A percentile compares a stretch with the other conserved stretches of the same genome.
These are phyloP conservation scores for Ilyonectria sp. DNA, from an alignment of 2,329 filamentous ascomycete genomes.

Conservation along the genomic window DNA sequence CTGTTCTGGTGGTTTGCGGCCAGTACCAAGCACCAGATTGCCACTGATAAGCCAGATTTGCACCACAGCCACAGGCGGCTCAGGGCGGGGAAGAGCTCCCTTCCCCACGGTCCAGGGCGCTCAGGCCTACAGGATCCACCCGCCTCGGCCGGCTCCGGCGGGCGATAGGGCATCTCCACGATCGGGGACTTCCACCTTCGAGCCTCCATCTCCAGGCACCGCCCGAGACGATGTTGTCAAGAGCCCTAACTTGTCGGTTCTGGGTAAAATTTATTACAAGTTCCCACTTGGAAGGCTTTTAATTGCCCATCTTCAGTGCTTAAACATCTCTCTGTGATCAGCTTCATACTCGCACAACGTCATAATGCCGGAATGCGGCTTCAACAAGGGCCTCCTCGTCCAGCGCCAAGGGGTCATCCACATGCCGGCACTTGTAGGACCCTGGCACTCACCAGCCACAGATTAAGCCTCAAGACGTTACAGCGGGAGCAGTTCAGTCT, in stretches of 20 bases:
- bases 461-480: neutral
- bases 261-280: too few species aligned
- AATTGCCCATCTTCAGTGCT: neutral
- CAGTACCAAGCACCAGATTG: constrained; percentile 26
- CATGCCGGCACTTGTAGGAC: neutral
- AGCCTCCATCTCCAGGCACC: constrained; percentile 14
- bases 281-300: neutral
- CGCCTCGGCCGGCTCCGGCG: constrained; percentile 52
- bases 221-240: constrained; percentile 1
- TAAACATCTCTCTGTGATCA: neutral
- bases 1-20: neutral
- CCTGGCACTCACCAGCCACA: constrained; percentile 1
- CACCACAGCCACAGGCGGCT: constrained; percentile 35
- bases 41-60: constrained; percentile 49
- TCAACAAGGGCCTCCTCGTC: neutral
- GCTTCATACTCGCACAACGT: neutral
- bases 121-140: constrained; percentile 29
- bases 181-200: constrained; percentile 50
- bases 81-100: constrained; percentile 37
- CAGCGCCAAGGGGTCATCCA: neutral
- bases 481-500: neutral
- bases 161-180: constrained; percentile 42
- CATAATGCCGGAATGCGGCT: neutral
- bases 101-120: constrained; percentile 43
- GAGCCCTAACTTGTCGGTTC: neutral